A percentile compares a stretch with the other conserved stretches of the same genome.
phyloP scores from a whole-genome alignment of 228 moss, liverwort and hornwort genomes.

The Sphagnum magellanicum region DNA sequence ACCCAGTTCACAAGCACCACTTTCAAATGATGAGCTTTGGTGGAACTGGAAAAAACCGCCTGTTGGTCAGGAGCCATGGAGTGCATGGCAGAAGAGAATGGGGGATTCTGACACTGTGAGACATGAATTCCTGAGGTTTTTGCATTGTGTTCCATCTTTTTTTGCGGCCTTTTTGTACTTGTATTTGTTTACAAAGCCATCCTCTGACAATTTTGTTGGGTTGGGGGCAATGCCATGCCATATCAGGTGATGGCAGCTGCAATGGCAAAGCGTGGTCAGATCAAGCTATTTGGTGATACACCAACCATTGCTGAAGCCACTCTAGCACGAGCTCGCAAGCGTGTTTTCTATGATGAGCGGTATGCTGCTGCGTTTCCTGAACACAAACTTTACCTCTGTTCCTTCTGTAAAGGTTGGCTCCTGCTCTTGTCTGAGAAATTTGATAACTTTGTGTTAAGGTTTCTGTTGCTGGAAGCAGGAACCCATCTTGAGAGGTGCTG shows the following conservation, averaged over 20 bases:
- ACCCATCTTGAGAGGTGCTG: background rate
- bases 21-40: constrained; percentile 75
- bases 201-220: background rate
- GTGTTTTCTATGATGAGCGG: constrained; percentile 87
- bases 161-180: background rate
- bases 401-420: background rate
- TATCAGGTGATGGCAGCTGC: constrained; percentile 90
- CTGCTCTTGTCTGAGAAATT: background rate
- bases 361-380: constrained; percentile 13
- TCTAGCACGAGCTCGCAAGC: constrained; percentile 91
- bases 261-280: constrained; percentile 90
- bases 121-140: constrained; percentile 1
- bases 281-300: constrained; percentile 81
- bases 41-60: constrained; percentile 93
- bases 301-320: constrained; percentile 90
- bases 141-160: background rate
- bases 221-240: background rate
- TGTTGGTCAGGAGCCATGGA: constrained; percentile 74
- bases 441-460: background rate
- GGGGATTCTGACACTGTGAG: constrained; percentile 85
- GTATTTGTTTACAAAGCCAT: background rate
- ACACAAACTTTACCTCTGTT: background rate
- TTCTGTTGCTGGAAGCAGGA: background rate
- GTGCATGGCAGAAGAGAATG: constrained; percentile 91
- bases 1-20: constrained; percentile 14